Evolutionary conservation across 768 basidiomycete genomes (phyloP), one percentile per base, ranked within the genome.

Genomic region (Podaxis rugospora): DNA sequence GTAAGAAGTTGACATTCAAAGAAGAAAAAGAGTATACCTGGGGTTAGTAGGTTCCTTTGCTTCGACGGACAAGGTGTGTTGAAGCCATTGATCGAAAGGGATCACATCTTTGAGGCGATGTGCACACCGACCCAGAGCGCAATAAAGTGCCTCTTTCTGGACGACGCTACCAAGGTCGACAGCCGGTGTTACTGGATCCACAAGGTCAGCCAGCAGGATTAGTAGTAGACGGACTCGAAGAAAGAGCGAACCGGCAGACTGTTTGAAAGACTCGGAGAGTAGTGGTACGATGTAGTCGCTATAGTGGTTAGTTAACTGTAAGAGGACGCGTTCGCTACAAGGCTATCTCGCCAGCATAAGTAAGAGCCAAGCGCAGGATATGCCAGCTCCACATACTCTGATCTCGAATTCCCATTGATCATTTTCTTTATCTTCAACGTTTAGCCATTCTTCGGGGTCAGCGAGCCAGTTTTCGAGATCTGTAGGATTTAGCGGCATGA

Each of bases 361-460:
- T 49, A 28, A 46, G 36, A 36, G 54, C 23, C 40, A 60, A 7
- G 32, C 42, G 16, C 52, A 25, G 40, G n/a, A 39, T 14, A 4
- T n/a, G 49, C 3, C 6, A 23, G 32, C 37, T 18, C 62, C 23
- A 59, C 88, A 28, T 67, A 96, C 95, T 64, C 96, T 82, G 62
- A 97, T 84, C 67, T 96, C 93, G 67, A 83, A 98, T 66, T 95
- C 89, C 95, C 95, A 98, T 60, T 91, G 86, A 40, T 95, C 94
- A 46, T 86, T 90, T 64, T 94, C 93, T 64, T 87, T 88, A 61
- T 93, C 93, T 72, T 98, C 94, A 9, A 85, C 73, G 62, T 93
- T 92, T 10, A 96, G 83, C 93, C 94, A 99, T 66, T 95, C 92
- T 76, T 99, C 96, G 0, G 95, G 94, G 69, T 95, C 93, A 14